Evolutionary conservation across 495 filamentous ascomycete species (phyloP).

Genomic region (Penicillium samsonianum): DNA sequence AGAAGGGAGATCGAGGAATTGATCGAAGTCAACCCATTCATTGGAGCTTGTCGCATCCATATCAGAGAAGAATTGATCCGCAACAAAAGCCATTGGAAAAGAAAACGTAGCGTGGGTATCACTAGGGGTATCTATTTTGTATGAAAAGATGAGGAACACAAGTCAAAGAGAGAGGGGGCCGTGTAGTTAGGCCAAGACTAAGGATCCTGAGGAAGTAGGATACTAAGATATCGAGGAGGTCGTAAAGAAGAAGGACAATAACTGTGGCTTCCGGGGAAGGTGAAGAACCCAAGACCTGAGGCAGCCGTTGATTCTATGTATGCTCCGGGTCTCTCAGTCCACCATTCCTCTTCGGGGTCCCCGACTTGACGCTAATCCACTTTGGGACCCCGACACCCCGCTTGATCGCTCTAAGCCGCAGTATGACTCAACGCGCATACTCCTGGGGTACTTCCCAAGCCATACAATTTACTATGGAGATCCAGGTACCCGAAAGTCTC

Average conservation of each 20-base stretch:
- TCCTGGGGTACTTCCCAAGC: neutral
- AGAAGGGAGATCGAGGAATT: constrained; percentile 40
- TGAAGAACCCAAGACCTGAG: constrained; percentile 14
- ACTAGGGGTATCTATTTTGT: constrained; percentile 14
- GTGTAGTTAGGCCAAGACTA: neutral
- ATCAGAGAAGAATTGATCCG: constrained; percentile 25
- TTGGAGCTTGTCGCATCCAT: constrained; percentile 20
- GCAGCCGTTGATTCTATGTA: constrained; percentile 13
- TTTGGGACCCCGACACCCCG: constrained; percentile 38
- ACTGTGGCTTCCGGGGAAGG: constrained; percentile 8
- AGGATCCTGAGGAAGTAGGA: constrained; percentile 5
- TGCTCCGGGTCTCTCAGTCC: neutral
- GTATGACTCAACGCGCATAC: constrained; percentile 14
- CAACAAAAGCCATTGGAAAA: constrained; percentile 29
- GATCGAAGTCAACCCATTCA: constrained; percentile 44
- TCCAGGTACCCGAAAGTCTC: neutral
- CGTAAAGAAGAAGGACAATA: neutral
- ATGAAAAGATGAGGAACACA: neutral
- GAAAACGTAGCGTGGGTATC: constrained; percentile 10
- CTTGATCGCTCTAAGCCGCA: constrained; percentile 16
- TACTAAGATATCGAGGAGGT: neutral
- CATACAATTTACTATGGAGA: neutral
- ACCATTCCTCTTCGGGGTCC: constrained; percentile 32
- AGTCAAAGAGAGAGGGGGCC: constrained; percentile 8
- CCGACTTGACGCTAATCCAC: constrained; percentile 35